Evolutionary conservation across 176 grass and related monocot genomes (phyloP), one percentile per base, ranked within the genome.

Genomic region (Oryza glumipatula): DNA sequence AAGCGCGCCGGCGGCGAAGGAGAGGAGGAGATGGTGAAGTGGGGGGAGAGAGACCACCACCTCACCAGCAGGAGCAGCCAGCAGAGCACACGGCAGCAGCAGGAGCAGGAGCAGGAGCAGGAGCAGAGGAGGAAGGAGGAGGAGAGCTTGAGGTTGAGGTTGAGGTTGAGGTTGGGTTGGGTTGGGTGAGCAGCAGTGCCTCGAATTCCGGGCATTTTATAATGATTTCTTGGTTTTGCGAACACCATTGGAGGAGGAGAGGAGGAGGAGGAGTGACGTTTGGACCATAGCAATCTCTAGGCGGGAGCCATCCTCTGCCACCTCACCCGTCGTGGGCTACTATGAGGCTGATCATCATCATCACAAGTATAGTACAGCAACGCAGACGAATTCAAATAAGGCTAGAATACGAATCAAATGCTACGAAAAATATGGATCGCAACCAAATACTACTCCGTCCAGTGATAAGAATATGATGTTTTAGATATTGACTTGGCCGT

Each of bases 261-360:
- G 76, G 90, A 82, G 86, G 83, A 91, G 94, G 90, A 82, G 86
- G 83, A 91, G 94, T 96, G 91, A 91, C 88, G 94, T 96, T 96
- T 93, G 94, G 94, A 96, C 88, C 84, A 89, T 85, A 77, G 84
- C 80, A 87, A 91, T 89, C 90, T 91, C 91, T 87, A 80, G 87
- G 75, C 78, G 67, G 81, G 80, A 70, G 84, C 33, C 80, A 91
- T 91, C 89, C 80, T 61, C 81, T 91, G 89, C 76, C 35, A 54
- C 66, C 33, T 19, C 80, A 26, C 1, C 52, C 63, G 32, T 64
- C 65, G 85, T 80, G 70, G 80, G 68, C 73, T 14, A 9, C 14
- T 70, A 12, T 82, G 72, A 65, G 51, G 4, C 80, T 70, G 36
- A 5, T 63, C 65, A 32, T 32, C 30, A 5, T 63, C 65, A 32